Conservation (phyloP, 2,329 filamentous ascomycete species). For the Colletotrichum plurivorum region DNA sequence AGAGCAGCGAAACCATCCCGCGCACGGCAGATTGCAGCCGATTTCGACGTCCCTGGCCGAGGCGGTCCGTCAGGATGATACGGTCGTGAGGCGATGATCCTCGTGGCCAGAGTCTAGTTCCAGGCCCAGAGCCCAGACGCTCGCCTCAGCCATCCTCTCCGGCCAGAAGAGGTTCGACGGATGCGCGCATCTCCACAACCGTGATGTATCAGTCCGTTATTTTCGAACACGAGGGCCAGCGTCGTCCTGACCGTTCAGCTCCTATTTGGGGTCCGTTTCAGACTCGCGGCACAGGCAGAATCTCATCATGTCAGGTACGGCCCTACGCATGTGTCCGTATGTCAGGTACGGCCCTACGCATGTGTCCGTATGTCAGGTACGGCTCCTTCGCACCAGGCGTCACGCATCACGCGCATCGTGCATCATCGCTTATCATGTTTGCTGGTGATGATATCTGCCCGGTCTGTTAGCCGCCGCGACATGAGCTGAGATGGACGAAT, state of each 20-base stretch:
- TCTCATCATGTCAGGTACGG: not conserved
- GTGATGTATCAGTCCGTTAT: conserved; percentile 9
- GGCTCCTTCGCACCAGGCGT: not conserved
- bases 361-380: not conserved
- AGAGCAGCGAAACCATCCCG: not conserved
- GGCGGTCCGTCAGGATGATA: not conserved
- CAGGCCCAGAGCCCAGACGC: not conserved
- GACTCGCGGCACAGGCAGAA: not conserved
- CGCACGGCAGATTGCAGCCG: not conserved
- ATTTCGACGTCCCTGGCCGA: not conserved
- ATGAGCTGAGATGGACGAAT: not conserved
- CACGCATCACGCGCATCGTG: conserved; percentile 2
- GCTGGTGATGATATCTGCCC: not conserved
- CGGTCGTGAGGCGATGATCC: not conserved
- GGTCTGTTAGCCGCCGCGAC: conserved; percentile 20
- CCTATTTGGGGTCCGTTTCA: conserved; percentile 20
- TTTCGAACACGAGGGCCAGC: conserved; percentile 28
- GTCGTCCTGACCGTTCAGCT: conserved; percentile 15
- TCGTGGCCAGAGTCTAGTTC: not conserved
- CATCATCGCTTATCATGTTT: not conserved
- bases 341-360: not conserved
- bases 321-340: not conserved
- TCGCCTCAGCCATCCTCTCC: not conserved
- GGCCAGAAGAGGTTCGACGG: not conserved
- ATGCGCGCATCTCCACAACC: not conserved